Conservation (phyloP, 805 yeast genomes). For the Saccharomyces eubayanus region DNA sequence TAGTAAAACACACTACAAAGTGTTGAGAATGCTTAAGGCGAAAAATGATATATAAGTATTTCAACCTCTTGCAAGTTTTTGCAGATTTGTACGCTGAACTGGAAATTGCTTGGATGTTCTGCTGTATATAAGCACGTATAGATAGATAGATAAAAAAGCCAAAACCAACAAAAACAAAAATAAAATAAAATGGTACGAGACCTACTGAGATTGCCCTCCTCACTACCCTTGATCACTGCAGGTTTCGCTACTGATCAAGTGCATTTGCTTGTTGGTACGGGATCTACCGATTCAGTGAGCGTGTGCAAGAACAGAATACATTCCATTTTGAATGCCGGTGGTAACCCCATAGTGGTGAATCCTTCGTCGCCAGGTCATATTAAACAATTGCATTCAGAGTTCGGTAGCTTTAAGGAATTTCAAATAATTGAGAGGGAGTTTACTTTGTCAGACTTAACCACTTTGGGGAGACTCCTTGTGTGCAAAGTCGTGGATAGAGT, state of each 20-base stretch:
- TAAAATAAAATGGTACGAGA: neutral
- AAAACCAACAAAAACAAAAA: neutral
- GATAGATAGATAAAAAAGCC: neutral
- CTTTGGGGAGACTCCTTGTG: constrained; percentile 55
- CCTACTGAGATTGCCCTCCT: neutral
- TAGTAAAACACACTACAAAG: neutral
- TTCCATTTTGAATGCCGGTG: constrained; percentile 45
- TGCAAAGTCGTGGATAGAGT: constrained; percentile 65
- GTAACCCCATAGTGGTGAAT: constrained; percentile 42
- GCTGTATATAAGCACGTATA: neutral
- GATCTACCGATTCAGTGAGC: constrained; percentile 11
- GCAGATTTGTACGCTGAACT: neutral
- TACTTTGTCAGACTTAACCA: constrained; percentile 38
- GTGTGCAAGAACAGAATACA: constrained; percentile 35
- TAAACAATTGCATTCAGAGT: constrained; percentile 16
- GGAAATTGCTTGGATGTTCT: neutral
- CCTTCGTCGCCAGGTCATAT: constrained; percentile 22
- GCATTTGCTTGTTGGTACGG: constrained; percentile 49
- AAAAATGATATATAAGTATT: neutral
- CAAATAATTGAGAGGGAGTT: constrained; percentile 31
- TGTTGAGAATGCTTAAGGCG: neutral
- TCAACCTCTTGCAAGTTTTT: neutral
- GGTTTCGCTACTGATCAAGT: constrained; percentile 41
- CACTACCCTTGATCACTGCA: constrained; percentile 35
- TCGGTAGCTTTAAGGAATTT: constrained; percentile 24